These are phyloP conservation scores for Tricholoma terreum DNA, from an alignment of 768 basidiomycete species.

Conservation along the genomic window DNA sequence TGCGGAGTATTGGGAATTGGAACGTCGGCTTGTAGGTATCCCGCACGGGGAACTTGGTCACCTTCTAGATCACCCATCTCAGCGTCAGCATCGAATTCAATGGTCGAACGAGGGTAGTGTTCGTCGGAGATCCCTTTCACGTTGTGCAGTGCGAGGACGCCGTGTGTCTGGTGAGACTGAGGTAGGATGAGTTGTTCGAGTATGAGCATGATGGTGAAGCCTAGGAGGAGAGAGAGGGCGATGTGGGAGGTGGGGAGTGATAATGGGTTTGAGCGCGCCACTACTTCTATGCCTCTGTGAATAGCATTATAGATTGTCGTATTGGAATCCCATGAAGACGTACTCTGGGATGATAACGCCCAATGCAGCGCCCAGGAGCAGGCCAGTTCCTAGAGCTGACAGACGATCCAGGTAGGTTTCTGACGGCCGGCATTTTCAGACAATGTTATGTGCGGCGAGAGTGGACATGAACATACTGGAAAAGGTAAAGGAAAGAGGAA, in stretches of 20 bases:
- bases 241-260: conserved; percentile 50
- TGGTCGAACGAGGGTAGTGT: conserved; percentile 19
- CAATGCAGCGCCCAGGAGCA: conserved; percentile 85
- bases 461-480: conserved; percentile 49
- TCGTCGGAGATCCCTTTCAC: conserved; percentile 13
- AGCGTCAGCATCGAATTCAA: conserved; percentile 65
- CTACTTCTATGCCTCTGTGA: conserved; percentile 68
- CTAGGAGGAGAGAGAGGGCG: conserved; percentile 60
- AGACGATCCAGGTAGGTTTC: conserved; percentile 41
- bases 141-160: conserved; percentile 28
- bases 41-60: conserved; percentile 28
- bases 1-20: conserved; percentile 8
- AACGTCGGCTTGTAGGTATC: conserved; percentile 19
- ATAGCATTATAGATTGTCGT: background rate
- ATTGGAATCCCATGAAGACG: conserved; percentile 32
- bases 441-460: conserved; percentile 9
- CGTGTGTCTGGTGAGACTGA: conserved; percentile 41
- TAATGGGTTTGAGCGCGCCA: conserved; percentile 36
- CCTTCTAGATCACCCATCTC: conserved; percentile 58
- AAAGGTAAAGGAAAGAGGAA: conserved; percentile 72
- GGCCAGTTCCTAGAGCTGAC: conserved; percentile 68
- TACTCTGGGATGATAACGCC: conserved; percentile 94
- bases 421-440: conserved; percentile 12
- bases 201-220: conserved; percentile 62
- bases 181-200: conserved; percentile 62